Evolutionary conservation across 2,329 filamentous ascomycete species (phyloP).

Genomic region (Colletotrichum lini): DNA sequence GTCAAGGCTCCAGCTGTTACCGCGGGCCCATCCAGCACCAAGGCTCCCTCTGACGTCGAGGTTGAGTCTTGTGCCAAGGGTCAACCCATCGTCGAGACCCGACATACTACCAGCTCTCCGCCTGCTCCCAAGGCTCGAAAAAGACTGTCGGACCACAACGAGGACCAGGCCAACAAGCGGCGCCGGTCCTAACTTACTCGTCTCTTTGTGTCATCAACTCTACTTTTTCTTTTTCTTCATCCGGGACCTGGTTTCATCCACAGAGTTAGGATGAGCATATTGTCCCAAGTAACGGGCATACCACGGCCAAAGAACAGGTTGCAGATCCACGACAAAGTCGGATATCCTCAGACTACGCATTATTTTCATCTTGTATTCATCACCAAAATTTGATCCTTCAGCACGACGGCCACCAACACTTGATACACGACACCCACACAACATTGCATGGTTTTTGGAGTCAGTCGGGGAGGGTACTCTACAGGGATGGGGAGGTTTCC

Average conservation of each 20-base stretch:
- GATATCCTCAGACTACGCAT: slow-evolving; percentile 1
- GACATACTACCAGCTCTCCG: background rate
- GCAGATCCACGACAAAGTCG: slow-evolving; percentile 5
- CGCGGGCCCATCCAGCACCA: background rate
- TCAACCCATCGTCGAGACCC: background rate
- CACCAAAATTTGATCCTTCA: slow-evolving; percentile 14
- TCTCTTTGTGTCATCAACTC: slow-evolving; percentile 16
- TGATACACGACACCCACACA: slow-evolving; percentile 24
- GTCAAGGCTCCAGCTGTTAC: background rate
- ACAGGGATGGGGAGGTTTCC: slow-evolving; percentile 22
- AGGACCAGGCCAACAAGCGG: slow-evolving; percentile 6
- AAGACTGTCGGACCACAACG: slow-evolving; percentile 7
- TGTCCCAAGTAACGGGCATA: background rate
- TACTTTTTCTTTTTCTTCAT: slow-evolving; percentile 3
- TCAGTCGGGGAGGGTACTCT: slow-evolving; percentile 32
- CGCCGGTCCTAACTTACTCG: slow-evolving; percentile 9
- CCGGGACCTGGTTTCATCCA: slow-evolving; percentile 5
- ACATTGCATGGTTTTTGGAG: slow-evolving; percentile 41
- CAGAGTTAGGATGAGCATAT: slow-evolving; percentile 1
- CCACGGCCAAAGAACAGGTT: slow-evolving; percentile 6
- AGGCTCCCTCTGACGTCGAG: background rate
- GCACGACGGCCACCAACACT: slow-evolving; percentile 6
- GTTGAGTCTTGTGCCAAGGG: background rate
- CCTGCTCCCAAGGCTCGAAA: background rate
- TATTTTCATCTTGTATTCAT: slow-evolving; percentile 28